phyloP scores from a whole-genome alignment of 148 eudicot species.

The Camellia sinensis region DNA sequence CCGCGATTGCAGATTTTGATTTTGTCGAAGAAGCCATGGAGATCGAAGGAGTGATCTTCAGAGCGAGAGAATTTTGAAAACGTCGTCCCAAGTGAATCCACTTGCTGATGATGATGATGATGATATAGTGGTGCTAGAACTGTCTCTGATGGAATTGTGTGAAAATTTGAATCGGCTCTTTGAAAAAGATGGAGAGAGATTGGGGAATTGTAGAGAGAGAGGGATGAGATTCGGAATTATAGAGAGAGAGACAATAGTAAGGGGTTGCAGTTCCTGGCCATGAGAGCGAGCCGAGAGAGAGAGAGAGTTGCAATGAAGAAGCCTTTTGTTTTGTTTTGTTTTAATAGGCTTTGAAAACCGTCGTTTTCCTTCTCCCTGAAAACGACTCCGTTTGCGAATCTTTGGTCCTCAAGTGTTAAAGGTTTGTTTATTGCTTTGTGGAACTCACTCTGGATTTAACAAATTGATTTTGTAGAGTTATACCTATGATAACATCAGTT shows the following conservation, averaged over 20 bases:
- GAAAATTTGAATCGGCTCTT: neutral
- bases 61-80: constrained; percentile 36
- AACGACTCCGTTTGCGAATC: too few species aligned
- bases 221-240: neutral
- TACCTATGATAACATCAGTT: too few species aligned
- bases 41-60: constrained; percentile 39
- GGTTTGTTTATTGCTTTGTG: too few species aligned
- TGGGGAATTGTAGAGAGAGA: constrained; percentile 8
- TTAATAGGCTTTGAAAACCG: too few species aligned
- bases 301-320: too few species aligned
- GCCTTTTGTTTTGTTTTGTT: too few species aligned
- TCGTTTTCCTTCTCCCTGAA: too few species aligned
- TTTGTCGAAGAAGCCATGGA: constrained; percentile 55
- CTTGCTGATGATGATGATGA: constrained; percentile 6
- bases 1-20: constrained; percentile 64
- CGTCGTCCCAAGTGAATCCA: constrained; percentile 75
- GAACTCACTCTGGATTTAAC: too few species aligned
- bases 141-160: constrained; percentile 8
- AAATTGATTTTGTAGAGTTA: too few species aligned
- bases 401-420: too few species aligned
- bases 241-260: constrained; percentile 5
- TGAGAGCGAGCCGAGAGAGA: neutral
- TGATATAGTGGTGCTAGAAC: neutral
- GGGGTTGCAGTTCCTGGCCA: constrained; percentile 23
- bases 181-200: constrained; percentile 5